Conservation (phyloP, 1,284 basidiomycete genomes). For the Trichosporon inkin region DNA sequence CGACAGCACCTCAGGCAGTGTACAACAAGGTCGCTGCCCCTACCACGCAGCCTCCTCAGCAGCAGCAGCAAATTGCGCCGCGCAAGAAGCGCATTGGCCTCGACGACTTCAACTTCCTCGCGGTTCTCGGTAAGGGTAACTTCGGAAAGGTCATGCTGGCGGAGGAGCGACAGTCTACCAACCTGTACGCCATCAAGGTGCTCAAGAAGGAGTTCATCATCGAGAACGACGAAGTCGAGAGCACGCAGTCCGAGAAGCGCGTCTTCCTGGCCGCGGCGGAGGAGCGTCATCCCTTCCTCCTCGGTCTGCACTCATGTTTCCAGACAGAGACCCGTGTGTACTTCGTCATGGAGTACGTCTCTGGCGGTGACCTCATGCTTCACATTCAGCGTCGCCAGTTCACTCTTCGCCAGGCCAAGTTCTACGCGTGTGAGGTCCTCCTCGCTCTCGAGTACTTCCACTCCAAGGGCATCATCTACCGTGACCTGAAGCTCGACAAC, state of each 20-base stretch:
- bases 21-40: slow-evolving; percentile 6
- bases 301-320: slow-evolving; percentile 97
- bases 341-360: slow-evolving; percentile 76
- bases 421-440: slow-evolving; percentile 97
- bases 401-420: slow-evolving; percentile 82
- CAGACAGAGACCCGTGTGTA: slow-evolving; percentile 97
- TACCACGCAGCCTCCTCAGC: slow-evolving; percentile 11
- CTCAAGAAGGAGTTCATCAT: slow-evolving; percentile 99
- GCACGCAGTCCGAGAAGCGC: slow-evolving; percentile 97
- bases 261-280: slow-evolving; percentile 94
- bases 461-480: slow-evolving; percentile 88
- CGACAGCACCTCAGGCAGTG: neutral
- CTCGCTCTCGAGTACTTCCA: slow-evolving; percentile 98
- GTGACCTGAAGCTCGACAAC: slow-evolving; percentile 96
- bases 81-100: slow-evolving; percentile 83
- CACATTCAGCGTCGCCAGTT: slow-evolving; percentile 79
- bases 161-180: slow-evolving; percentile 89
- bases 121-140: slow-evolving; percentile 97
- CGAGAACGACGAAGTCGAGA: slow-evolving; percentile 99
- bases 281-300: slow-evolving; percentile 95
- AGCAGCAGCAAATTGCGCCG: slow-evolving; percentile 15
- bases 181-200: slow-evolving; percentile 97
- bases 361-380: slow-evolving; percentile 73
- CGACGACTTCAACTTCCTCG: slow-evolving; percentile 98
- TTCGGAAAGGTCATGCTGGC: slow-evolving; percentile 99